phyloP scores from a whole-genome alignment of 305 asterid species.

The Rubia tinctorum region DNA sequence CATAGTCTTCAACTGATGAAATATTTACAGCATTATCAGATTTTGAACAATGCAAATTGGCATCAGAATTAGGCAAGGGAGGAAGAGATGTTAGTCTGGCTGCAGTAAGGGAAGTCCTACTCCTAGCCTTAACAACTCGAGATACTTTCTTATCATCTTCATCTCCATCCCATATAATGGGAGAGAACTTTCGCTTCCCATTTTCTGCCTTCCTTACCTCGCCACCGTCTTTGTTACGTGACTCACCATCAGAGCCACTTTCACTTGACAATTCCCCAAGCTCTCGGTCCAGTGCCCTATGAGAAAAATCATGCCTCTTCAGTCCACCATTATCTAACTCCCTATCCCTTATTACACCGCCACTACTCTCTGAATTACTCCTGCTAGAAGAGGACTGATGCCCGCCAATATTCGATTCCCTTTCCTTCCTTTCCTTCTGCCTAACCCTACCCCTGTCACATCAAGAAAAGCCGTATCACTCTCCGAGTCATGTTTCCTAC shows the following conservation, averaged over 20 bases:
- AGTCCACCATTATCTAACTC: slow-evolving; percentile 10
- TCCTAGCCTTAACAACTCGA: slow-evolving; percentile 30
- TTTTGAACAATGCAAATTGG: slow-evolving; percentile 25
- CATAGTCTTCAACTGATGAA: no score
- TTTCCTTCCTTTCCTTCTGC: slow-evolving; percentile 49
- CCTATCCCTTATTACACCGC: slow-evolving; percentile 29
- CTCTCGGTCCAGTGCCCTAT: slow-evolving; percentile 48
- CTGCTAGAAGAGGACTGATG: slow-evolving; percentile 38
- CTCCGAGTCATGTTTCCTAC: no score
- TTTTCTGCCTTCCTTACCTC: slow-evolving; percentile 34
- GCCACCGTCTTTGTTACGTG: slow-evolving; percentile 27
- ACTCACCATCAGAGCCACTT: slow-evolving; percentile 71
- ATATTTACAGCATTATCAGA: slow-evolving; percentile 25
- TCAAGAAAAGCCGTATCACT: neutral
- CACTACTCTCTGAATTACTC: slow-evolving; percentile 42
- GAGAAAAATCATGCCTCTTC: slow-evolving; percentile 30
- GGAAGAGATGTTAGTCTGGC: slow-evolving; percentile 29
- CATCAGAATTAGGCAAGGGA: slow-evolving; percentile 22
- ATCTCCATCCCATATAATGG: slow-evolving; percentile 87
- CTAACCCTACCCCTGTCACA: no score
- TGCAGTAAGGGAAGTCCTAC: slow-evolving; percentile 19
- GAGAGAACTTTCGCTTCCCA: slow-evolving; percentile 70
- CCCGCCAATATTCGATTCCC: slow-evolving; percentile 45
- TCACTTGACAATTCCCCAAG: slow-evolving; percentile 90
- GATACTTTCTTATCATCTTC: slow-evolving; percentile 54